Evolutionary conservation across 331 rosid genomes (phyloP).

Genomic region (Pyrus hybrid): DNA sequence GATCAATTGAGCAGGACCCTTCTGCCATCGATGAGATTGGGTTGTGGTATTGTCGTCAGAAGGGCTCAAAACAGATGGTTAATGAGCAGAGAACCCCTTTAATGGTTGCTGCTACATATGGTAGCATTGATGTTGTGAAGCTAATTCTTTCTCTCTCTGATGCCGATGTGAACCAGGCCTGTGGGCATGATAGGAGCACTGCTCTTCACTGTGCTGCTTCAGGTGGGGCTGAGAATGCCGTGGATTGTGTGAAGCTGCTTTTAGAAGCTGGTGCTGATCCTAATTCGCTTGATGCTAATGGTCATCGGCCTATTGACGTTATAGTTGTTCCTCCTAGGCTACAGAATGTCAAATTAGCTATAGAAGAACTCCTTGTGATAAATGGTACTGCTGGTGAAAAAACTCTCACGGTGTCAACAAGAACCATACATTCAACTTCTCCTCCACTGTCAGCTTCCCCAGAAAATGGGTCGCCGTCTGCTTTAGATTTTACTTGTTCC

Average conservation of each 20-base stretch:
- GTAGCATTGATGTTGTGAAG: conserved; percentile 66
- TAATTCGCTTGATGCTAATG: conserved; percentile 60
- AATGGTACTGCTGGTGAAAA: conserved; percentile 35
- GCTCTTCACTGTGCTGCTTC: conserved; percentile 95
- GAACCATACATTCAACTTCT: conserved; percentile 28
- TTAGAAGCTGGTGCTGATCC: conserved; percentile 79
- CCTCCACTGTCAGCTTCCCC: conserved; percentile 65
- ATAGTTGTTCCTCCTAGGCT: conserved; percentile 61
- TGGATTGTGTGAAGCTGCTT: conserved; percentile 63
- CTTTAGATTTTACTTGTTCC: conserved; percentile 38
- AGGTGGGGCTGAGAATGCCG: conserved; percentile 74
- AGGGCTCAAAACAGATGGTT: conserved; percentile 86
- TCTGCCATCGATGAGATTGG: conserved; percentile 72
- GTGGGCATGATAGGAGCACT: conserved; percentile 71
- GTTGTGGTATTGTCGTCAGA: conserved; percentile 71
- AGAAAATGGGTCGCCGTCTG: conserved; percentile 51
- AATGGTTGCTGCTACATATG: conserved; percentile 95
- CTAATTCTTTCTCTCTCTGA: conserved; percentile 57
- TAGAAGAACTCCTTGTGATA: conserved; percentile 61
- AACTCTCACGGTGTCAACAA: conserved; percentile 5
- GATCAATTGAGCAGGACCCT: conserved; percentile 57
- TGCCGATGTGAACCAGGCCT: conserved; percentile 48
- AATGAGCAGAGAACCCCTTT: conserved; percentile 73
- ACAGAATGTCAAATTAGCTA: conserved; percentile 31
- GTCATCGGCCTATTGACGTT: conserved; percentile 54